phyloP scores from a whole-genome alignment of 1,139 yeast genomes.

The Candida albicans region DNA sequence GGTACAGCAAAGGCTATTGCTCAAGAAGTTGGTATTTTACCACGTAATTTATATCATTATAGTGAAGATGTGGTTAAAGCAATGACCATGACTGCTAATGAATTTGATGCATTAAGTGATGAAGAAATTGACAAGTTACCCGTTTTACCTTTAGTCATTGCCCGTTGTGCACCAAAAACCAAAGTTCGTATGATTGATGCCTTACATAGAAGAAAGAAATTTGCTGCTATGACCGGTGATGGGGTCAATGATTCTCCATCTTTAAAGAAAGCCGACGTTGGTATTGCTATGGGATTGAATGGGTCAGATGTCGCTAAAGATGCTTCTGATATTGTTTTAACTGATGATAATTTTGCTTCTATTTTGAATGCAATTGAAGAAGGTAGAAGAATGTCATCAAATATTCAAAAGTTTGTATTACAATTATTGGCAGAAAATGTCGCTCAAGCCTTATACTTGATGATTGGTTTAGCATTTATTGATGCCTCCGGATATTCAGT shows the following conservation, averaged over 20 bases:
- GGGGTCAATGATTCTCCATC: slow-evolving; percentile 87
- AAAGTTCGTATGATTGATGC: slow-evolving; percentile 85
- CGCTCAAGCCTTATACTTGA: slow-evolving; percentile 70
- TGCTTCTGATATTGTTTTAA: slow-evolving; percentile 96
- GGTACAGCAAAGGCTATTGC: slow-evolving; percentile 84
- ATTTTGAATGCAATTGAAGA: slow-evolving; percentile 87
- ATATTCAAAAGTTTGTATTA: slow-evolving; percentile 79
- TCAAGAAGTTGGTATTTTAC: slow-evolving; percentile 81
- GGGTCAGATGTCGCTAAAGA: slow-evolving; percentile 99
- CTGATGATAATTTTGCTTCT: slow-evolving; percentile 94
- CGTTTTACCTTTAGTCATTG: slow-evolving; percentile 74
- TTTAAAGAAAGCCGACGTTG: slow-evolving; percentile 77
- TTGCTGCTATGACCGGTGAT: slow-evolving; percentile 86
- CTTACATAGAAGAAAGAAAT: slow-evolving; percentile 66
- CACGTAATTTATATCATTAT: slow-evolving; percentile 65
- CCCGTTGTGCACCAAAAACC: slow-evolving; percentile 84
- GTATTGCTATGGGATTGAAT: slow-evolving; percentile 92
- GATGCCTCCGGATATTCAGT: slow-evolving; percentile 62
- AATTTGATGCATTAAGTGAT: slow-evolving; percentile 65
- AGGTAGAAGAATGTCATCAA: slow-evolving; percentile 79
- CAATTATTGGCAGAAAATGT: slow-evolving; percentile 78
- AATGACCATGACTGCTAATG: slow-evolving; percentile 77
- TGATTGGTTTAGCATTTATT: slow-evolving; percentile 71
- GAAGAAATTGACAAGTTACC: slow-evolving; percentile 67
- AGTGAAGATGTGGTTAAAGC: slow-evolving; percentile 58